These are phyloP conservation scores for Pichia deserticola DNA, from an alignment of 805 yeast species.

Conservation along the genomic window DNA sequence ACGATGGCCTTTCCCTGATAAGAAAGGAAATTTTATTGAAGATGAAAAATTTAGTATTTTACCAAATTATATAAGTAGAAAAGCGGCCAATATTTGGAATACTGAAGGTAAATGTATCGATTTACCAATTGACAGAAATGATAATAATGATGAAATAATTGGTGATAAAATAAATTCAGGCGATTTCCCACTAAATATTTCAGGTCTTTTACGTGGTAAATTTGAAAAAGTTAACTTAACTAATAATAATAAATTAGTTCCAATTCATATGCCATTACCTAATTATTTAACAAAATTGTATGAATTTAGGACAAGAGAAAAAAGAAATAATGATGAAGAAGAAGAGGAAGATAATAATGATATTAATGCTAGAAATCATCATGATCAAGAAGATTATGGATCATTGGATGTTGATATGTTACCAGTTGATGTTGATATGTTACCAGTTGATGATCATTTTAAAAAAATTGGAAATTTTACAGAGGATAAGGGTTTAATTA, in stretches of 20 bases:
- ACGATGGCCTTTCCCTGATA: constrained; percentile 49
- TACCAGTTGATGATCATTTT: constrained; percentile 1
- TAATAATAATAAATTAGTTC: constrained; percentile 4
- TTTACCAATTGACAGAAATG: constrained; percentile 7
- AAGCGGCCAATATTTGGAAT: constrained; percentile 50
- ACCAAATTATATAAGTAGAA: constrained; percentile 47
- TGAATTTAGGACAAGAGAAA: constrained; percentile 14
- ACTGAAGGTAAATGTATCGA: constrained; percentile 23
- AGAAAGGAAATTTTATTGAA: constrained; percentile 34
- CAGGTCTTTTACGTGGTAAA: constrained; percentile 40
- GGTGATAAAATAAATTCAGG: constrained; percentile 25
- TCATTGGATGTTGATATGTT: constrained; percentile 2
- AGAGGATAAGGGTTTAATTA: constrained; percentile 18
- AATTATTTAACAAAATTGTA: constrained; percentile 19
- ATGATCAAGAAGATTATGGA: constrained; percentile 1
- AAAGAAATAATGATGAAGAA: constrained; percentile 5
- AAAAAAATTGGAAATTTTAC: constrained; percentile 23
- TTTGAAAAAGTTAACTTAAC: constrained; percentile 16
- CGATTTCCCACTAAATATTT: constrained; percentile 33
- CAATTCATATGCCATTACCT: constrained; percentile 27
- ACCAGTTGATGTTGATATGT: constrained; percentile 1
- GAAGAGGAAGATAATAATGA: neutral
- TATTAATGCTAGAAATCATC: neutral
- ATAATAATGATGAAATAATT: constrained; percentile 7
- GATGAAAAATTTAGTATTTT: constrained; percentile 48